These are phyloP conservation scores for Calonectria pteridis DNA, from an alignment of 2,329 filamentous ascomycete species.

Conservation along the genomic window DNA sequence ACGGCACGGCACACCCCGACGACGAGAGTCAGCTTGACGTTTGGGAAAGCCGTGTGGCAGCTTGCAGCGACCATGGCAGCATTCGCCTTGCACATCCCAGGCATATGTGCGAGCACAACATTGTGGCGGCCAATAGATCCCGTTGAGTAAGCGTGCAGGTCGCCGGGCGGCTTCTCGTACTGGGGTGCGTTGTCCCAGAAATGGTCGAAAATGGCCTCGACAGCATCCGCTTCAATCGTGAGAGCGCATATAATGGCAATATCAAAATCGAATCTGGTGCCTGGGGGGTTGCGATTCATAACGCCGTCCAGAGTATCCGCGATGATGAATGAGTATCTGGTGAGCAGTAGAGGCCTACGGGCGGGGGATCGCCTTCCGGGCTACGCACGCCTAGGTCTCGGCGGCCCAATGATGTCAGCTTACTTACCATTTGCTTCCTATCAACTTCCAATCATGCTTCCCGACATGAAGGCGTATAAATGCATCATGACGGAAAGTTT, in stretches of 20 bases:
- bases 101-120: constrained; percentile 5
- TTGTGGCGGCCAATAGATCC: not conserved
- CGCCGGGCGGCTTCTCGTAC: constrained; percentile 42
- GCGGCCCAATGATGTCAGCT: not conserved
- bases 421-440: not conserved
- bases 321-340: not conserved
- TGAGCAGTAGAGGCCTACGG: not conserved
- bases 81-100: constrained; percentile 1
- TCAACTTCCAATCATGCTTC: too few species aligned
- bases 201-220: constrained; percentile 33
- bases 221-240: constrained; percentile 32
- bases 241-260: constrained; percentile 39
- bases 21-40: constrained; percentile 4
- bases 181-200: constrained; percentile 25
- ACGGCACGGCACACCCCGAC: constrained; percentile 33
- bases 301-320: not conserved
- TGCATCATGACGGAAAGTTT: too few species aligned
- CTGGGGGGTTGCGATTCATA: not conserved
- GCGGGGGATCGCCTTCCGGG: not conserved
- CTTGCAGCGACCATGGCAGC: not conserved
- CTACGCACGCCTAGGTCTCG: too few species aligned
- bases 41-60: not conserved
- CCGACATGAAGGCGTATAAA: too few species aligned
- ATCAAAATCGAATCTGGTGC: constrained; percentile 16
- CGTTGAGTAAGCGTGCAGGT: constrained; percentile 24